phyloP scores from a whole-genome alignment of 2,329 filamentous ascomycete genomes.

The Penicillium sp. region DNA sequence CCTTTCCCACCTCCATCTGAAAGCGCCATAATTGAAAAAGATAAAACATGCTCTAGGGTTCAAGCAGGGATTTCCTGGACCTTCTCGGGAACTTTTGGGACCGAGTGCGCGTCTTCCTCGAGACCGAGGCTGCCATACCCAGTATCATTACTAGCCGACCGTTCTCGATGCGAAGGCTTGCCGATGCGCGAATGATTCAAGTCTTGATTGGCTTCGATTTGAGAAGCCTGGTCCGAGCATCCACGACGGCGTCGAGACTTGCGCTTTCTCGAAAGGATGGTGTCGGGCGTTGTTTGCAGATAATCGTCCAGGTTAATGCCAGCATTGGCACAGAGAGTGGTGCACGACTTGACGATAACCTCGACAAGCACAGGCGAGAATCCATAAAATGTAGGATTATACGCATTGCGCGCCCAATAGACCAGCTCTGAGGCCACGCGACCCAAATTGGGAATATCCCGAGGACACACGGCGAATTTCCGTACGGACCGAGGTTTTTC shows the following conservation, averaged over 20 bases:
- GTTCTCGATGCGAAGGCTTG: slow-evolving; percentile 22
- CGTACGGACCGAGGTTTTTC: slow-evolving; percentile 10
- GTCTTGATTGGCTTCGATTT: slow-evolving; percentile 20
- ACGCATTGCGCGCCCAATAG: slow-evolving; percentile 43
- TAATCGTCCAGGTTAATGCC: slow-evolving; percentile 35
- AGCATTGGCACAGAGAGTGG: slow-evolving; percentile 30
- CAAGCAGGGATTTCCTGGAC: slow-evolving; percentile 10
- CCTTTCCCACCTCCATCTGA: too few species aligned
- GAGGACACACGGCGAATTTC: slow-evolving; percentile 14
- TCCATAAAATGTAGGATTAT: slow-evolving; percentile 41
- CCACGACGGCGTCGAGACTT: slow-evolving; percentile 16
- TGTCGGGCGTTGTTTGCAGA: slow-evolving; percentile 20
- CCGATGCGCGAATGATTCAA: slow-evolving; percentile 1
- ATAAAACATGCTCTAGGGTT: background rate
- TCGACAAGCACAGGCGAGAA: slow-evolving; percentile 36
- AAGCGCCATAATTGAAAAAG: too few species aligned
- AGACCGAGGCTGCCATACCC: slow-evolving; percentile 35
- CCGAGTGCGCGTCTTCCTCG: slow-evolving; percentile 15
- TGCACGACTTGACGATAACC: slow-evolving; percentile 37
- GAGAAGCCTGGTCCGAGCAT: slow-evolving; percentile 8
- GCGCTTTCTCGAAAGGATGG: slow-evolving; percentile 22
- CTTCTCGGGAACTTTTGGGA: slow-evolving; percentile 5
- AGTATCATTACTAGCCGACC: slow-evolving; percentile 36
- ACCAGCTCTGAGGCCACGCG: slow-evolving; percentile 39
- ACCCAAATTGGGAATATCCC: slow-evolving; percentile 31